A percentile compares a stretch with the other conserved stretches of the same genome.
Conservation (phyloP, 1,284 basidiomycete genomes). For the Tylopilus orsonianus region DNA sequence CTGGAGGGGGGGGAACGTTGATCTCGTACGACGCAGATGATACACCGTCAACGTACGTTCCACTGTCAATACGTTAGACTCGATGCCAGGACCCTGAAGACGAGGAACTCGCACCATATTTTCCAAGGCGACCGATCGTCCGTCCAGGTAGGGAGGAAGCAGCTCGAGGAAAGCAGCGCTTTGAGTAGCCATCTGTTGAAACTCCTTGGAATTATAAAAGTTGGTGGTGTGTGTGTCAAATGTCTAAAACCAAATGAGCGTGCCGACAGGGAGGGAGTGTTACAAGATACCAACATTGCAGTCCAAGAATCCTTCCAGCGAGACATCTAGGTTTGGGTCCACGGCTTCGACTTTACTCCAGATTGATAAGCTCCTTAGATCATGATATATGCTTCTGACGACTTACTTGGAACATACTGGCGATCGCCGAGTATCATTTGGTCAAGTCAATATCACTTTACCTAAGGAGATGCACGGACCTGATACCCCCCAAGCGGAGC, state of each 20-base stretch:
- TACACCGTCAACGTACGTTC: constrained; percentile 48
- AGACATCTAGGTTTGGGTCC: constrained; percentile 57
- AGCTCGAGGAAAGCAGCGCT: constrained; percentile 55
- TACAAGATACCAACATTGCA: constrained; percentile 47
- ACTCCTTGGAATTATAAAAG: constrained; percentile 55
- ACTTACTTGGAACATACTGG: constrained; percentile 62
- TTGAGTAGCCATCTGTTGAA: constrained; percentile 49
- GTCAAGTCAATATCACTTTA: neutral
- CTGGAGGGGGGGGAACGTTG: constrained; percentile 32
- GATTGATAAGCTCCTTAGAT: constrained; percentile 28
- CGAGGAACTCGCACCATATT: constrained; percentile 56
- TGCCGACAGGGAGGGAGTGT: neutral
- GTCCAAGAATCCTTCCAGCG: constrained; percentile 63
- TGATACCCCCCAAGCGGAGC: constrained; percentile 75
- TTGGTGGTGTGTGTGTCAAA: constrained; percentile 50
- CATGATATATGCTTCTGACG: constrained; percentile 35
- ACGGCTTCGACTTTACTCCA: constrained; percentile 58
- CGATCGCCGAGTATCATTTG: neutral
- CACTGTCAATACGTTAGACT: constrained; percentile 41
- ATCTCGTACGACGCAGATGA: neutral
- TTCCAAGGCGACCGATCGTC: constrained; percentile 52
- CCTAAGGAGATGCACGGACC: constrained; percentile 35
- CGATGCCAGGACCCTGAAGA: neutral
- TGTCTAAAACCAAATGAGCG: constrained; percentile 36
- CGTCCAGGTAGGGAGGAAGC: constrained; percentile 57